A percentile compares a stretch with the other conserved stretches of the same genome.
Evolutionary conservation across 176 grass and related monocot genomes (phyloP).

Genomic region (Aegilops tauschii): DNA sequence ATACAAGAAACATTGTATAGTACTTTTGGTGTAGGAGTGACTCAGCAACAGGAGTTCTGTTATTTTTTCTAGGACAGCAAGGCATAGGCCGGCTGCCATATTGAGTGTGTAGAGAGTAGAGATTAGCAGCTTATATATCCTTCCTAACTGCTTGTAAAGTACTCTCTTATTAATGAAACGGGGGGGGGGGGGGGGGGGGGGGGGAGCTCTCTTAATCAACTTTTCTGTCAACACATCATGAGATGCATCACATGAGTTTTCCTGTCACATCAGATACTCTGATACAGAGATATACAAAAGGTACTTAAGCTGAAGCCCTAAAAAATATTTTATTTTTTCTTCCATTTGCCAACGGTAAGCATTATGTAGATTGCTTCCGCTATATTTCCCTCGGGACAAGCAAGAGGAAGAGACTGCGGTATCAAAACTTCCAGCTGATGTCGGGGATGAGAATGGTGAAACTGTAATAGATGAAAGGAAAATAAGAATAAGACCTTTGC

Average conservation of each 20-base stretch:
- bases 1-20: background rate
- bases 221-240: no score
- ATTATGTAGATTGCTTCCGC: conserved; percentile 76
- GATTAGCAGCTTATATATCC: background rate
- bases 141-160: background rate
- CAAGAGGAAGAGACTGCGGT: conserved; percentile 84
- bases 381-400: conserved; percentile 96
- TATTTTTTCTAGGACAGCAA: background rate
- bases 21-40: background rate
- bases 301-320: conserved; percentile 33
- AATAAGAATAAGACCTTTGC: conserved; percentile 95
- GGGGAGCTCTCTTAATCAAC: no score
- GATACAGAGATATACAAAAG: conserved; percentile 98
- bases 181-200: no score
- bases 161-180: no score
- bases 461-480: conserved; percentile 95
- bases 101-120: background rate
- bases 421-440: conserved; percentile 93
- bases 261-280: background rate
- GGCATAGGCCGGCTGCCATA: background rate
- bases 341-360: conserved; percentile 18
- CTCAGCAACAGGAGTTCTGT: background rate
- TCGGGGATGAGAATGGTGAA: conserved; percentile 97
- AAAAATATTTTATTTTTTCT: background rate
- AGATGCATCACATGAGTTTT: no score